A percentile compares a stretch with the other conserved stretches of the same genome.
These are phyloP conservation scores for Endoconidiophora laricicola DNA, from an alignment of 2,329 filamentous ascomycete genomes.

Conservation along the genomic window DNA sequence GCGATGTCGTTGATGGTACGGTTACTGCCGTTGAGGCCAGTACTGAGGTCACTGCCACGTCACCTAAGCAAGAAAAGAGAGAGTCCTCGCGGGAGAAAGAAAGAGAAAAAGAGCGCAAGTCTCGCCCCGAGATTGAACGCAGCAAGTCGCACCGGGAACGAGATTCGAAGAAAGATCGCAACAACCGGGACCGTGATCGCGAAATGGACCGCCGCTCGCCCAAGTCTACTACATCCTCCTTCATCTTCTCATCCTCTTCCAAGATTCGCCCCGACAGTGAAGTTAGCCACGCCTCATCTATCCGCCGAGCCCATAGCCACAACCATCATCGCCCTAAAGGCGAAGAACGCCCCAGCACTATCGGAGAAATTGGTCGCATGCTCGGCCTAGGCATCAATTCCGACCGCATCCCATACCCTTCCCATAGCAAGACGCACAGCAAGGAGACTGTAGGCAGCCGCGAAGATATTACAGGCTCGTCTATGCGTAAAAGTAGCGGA, in stretches of 20 bases:
- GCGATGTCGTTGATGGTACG: constrained; percentile 8
- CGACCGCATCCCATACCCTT: constrained; percentile 48
- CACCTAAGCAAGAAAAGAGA: constrained; percentile 4
- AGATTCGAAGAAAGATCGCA: constrained; percentile 20
- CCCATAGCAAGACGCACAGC: constrained; percentile 80
- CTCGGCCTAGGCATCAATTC: constrained; percentile 17
- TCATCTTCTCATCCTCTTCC: constrained; percentile 20
- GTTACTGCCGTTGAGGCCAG: constrained; percentile 5
- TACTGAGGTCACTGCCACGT: constrained; percentile 10
- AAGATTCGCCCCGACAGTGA: constrained; percentile 27
- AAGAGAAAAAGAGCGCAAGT: constrained; percentile 11
- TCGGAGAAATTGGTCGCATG: constrained; percentile 7
- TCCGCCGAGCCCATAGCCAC: constrained; percentile 14
- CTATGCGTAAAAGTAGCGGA: constrained; percentile 16
- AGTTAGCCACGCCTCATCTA: constrained; percentile 18
- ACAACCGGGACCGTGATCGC: constrained; percentile 20
- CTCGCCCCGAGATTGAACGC: constrained; percentile 11
- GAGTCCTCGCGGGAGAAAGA: constrained; percentile 12
- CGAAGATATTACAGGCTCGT: constrained; percentile 28
- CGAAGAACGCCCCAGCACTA: constrained; percentile 18
- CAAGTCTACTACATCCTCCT: constrained; percentile 18
- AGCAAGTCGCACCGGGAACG: constrained; percentile 20
- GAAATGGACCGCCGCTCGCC: constrained; percentile 25
- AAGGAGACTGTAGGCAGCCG: constrained; percentile 62
- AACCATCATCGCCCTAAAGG: constrained; percentile 21